These are phyloP conservation scores for Coccomyxa subellipsoidea DNA, from an alignment of 163 green algal species.

Conservation along the genomic window DNA sequence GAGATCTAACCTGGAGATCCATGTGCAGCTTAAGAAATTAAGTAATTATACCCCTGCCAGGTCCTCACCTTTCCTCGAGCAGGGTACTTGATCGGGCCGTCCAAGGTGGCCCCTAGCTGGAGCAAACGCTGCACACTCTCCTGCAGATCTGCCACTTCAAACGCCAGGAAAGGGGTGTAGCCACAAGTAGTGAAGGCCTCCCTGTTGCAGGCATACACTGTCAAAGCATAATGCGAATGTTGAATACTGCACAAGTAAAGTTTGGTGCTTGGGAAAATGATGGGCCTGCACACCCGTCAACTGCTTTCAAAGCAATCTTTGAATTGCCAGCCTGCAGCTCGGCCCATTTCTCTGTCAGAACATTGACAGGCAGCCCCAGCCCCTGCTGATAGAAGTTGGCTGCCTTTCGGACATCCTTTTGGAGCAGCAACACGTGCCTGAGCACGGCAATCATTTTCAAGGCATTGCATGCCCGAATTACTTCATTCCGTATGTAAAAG, in stretches of 20 bases:
- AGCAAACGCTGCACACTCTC: slow-evolving; percentile 54
- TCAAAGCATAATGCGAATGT: not conserved
- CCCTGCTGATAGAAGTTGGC: slow-evolving; percentile 68
- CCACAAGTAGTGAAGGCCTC: slow-evolving; percentile 59
- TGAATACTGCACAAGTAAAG: too few relatives aligned
- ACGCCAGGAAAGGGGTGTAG: slow-evolving; percentile 68
- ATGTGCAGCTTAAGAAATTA: slow-evolving; percentile 1
- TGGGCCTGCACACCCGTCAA: slow-evolving; percentile 42
- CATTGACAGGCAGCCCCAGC: slow-evolving; percentile 52
- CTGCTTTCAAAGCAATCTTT: slow-evolving; percentile 59
- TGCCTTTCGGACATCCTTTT: slow-evolving; percentile 64
- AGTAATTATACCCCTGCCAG: not conserved
- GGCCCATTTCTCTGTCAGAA: slow-evolving; percentile 69
- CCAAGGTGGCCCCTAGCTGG: slow-evolving; percentile 56
- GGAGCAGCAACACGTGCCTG: slow-evolving; percentile 66
- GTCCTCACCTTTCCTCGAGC: slow-evolving; percentile 45
- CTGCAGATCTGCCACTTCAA: slow-evolving; percentile 71
- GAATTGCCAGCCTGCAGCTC: slow-evolving; percentile 55
- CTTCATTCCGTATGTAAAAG: too few relatives aligned
- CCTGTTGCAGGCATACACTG: slow-evolving; percentile 23
- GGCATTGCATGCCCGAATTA: too few relatives aligned
- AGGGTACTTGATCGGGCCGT: slow-evolving; percentile 69
- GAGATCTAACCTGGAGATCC: too few relatives aligned
- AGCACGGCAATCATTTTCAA: slow-evolving; percentile 27
- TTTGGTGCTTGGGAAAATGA: not conserved